Evolutionary conservation across 192 early-diverging fungal species (phyloP).

Genomic region (Coemansia sp.): DNA sequence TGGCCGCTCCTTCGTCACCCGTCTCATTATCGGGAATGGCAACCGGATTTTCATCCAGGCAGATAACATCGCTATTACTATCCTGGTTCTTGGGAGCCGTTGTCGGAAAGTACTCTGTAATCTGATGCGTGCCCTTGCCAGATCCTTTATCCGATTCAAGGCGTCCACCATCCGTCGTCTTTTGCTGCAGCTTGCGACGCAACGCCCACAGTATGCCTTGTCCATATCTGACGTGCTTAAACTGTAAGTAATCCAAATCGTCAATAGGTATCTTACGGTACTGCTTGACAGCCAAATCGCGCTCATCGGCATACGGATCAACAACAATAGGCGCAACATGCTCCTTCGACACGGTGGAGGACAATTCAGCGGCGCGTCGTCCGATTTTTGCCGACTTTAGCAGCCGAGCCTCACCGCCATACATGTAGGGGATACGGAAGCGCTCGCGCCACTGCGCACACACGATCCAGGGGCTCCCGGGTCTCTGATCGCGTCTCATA

Average conservation of each 20-base stretch:
- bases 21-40: background rate
- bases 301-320: conserved; percentile 48
- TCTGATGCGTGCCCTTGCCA: conserved; percentile 25
- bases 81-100: background rate
- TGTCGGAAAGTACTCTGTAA: conserved; percentile 31
- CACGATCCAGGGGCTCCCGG: conserved; percentile 44
- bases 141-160: background rate
- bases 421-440: conserved; percentile 49
- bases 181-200: conserved; percentile 16
- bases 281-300: conserved; percentile 21
- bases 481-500: conserved; percentile 30
- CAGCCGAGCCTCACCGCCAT: conserved; percentile 30
- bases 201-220: conserved; percentile 29
- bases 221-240: conserved; percentile 37
- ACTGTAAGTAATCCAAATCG: conserved; percentile 69
- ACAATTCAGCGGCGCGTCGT: background rate
- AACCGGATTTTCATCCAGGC: background rate
- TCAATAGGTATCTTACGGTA: conserved; percentile 77
- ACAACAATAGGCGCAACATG: conserved; percentile 1
- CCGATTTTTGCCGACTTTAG: conserved; percentile 4
- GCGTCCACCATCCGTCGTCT: conserved; percentile 8
- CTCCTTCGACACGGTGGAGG: background rate
- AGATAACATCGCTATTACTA: background rate
- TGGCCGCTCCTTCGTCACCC: conserved; percentile 1
- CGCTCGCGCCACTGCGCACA: conserved; percentile 41